phyloP scores from a whole-genome alignment of 176 grass and related monocot genomes.

The Hordeum marinum region DNA sequence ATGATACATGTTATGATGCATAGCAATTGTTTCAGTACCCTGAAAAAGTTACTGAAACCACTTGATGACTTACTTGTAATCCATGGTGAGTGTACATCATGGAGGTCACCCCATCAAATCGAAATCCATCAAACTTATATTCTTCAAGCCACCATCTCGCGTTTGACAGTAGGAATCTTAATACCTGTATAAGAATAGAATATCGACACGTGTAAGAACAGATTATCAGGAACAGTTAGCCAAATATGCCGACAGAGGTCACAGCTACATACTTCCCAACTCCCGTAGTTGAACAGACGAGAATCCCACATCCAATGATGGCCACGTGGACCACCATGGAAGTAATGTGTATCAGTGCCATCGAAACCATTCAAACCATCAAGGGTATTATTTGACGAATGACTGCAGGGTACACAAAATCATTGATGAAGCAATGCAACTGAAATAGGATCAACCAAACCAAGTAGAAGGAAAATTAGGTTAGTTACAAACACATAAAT shows the following conservation, averaged over 20 bases:
- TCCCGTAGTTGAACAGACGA: constrained; percentile 94
- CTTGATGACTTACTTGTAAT: constrained; percentile 58
- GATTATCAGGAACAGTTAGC: constrained; percentile 20
- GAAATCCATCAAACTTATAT: constrained; percentile 95
- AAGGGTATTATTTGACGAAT: constrained; percentile 88
- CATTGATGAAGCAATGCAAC: constrained; percentile 24
- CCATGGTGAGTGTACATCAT: constrained; percentile 99
- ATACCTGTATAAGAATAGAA: constrained; percentile 51
- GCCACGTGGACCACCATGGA: constrained; percentile 77
- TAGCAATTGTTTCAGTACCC: neutral
- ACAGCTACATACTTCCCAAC: constrained; percentile 72
- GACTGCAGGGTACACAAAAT: constrained; percentile 51
- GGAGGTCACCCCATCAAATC: constrained; percentile 97
- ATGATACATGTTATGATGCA: neutral
- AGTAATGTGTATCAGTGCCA: constrained; percentile 92
- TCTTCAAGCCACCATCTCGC: constrained; percentile 97
- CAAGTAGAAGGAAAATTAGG: neutral
- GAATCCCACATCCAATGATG: constrained; percentile 99
- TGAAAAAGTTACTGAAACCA: constrained; percentile 16
- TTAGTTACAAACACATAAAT: neutral
- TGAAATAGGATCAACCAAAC: constrained; percentile 16
- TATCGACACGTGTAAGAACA: constrained; percentile 15
- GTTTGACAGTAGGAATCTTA: constrained; percentile 90
- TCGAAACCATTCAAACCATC: constrained; percentile 95
- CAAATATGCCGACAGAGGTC: constrained; percentile 5